These are phyloP conservation scores for Petunia hybrid DNA, from an alignment of 305 asterid species.

Conservation along the genomic window DNA sequence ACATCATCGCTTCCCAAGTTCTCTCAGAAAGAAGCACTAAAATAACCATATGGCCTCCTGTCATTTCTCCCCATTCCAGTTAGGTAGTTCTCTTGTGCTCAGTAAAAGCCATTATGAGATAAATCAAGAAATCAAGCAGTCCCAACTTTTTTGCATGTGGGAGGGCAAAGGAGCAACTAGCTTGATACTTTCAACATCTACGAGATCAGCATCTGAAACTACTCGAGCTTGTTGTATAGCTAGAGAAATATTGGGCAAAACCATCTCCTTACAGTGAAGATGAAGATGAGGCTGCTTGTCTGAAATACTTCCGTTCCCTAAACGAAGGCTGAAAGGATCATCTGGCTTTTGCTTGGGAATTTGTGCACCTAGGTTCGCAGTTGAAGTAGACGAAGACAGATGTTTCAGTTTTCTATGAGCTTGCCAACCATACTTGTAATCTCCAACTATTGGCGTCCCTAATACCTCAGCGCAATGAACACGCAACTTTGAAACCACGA, in stretches of 20 bases:
- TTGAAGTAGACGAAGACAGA: conserved; percentile 39
- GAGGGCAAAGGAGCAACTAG: conserved; percentile 73
- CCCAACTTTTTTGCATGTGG: conserved; percentile 94
- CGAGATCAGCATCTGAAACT: conserved; percentile 45
- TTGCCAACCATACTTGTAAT: conserved; percentile 95
- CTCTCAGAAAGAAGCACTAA: neutral
- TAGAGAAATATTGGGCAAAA: conserved; percentile 68
- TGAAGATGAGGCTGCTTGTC: conserved; percentile 77
- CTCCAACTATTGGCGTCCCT: conserved; percentile 98
- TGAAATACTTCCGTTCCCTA: conserved; percentile 67
- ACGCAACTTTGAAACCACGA: conserved; percentile 62
- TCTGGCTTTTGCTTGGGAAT: conserved; percentile 32
- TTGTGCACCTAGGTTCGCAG: conserved; percentile 33
- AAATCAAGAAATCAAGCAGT: conserved; percentile 45
- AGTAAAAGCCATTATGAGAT: neutral
- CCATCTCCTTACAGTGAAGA: conserved; percentile 90
- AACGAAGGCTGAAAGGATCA: conserved; percentile 50
- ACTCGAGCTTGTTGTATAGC: conserved; percentile 49
- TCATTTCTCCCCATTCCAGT: neutral
- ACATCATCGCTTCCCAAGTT: neutral
- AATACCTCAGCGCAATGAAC: conserved; percentile 96
- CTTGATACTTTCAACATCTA: conserved; percentile 47
- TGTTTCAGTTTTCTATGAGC: conserved; percentile 74
- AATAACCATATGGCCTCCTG: neutral
- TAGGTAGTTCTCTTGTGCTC: neutral